Evolutionary conservation across 2,329 filamentous ascomycete species (phyloP), one percentile per base, ranked within the genome.

Genomic region (Setomelanomma holmii): DNA sequence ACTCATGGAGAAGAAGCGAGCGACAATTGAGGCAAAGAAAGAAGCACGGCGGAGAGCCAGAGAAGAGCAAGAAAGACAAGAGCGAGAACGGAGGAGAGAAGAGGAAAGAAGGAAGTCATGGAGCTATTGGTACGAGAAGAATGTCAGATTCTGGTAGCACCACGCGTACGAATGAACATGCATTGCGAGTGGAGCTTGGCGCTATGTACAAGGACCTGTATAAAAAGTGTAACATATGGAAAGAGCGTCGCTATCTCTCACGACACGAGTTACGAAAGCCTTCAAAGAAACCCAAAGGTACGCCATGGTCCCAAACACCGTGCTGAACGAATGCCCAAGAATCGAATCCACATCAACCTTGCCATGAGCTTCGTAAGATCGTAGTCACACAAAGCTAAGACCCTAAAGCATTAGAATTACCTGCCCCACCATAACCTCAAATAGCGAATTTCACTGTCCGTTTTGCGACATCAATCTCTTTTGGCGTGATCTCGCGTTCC

Each of bases 1-100:
- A 70, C 85, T 95, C 52, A 88, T 93, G 74, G 86, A 89, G 68
- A 81, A 84, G 64, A 87, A 92, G 74, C 87, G 90, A 67, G 80
- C 66, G 17, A 69, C 71, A 39, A 74, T 79, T 34, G 78, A 78
- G 58, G 73, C 73, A n/a, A 75, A 75, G 53, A 77, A 75, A 58
- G 77, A 79, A 53, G 76, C 78, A 45, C 68, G 78, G 52, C 58
- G 78, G 52, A 69, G 69, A 58, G 73, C 72, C 20, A 76, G 77
- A 55, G 78, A 80, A 50, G 72, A 78, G 47, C 75, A 77, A 39
- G 73, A 78, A 22, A 56, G 64, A 11, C 45, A 63, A 45, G 66
- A 71, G 40, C 65, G 67, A 40, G 55, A 61, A 41, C 51, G 57
- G 40, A 58, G 62, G 45, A 44, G 50, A 45, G 69, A 74, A 46